These are phyloP conservation scores for Saturnispora halmiae DNA, from an alignment of 805 yeast genomes.

Conservation along the genomic window DNA sequence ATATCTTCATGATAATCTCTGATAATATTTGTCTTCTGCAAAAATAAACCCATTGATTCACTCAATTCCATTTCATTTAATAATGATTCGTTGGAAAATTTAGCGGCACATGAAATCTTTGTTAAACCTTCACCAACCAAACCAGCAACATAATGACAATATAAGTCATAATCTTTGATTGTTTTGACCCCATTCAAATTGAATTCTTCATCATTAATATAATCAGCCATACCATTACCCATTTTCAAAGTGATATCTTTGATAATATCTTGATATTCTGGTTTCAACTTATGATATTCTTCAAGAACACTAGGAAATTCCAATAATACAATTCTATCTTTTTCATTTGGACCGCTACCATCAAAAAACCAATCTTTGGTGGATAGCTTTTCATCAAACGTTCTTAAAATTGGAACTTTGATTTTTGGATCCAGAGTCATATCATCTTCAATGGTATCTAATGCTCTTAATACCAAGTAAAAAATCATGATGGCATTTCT, in stretches of 20 bases:
- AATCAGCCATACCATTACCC: conserved; percentile 99
- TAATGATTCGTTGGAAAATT: conserved; percentile 50
- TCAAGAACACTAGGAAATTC: conserved; percentile 61
- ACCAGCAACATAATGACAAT: conserved; percentile 97
- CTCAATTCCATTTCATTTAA: conserved; percentile 49
- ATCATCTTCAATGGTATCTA: conserved; percentile 95
- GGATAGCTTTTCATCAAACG: conserved; percentile 55
- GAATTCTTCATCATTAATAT: conserved; percentile 67
- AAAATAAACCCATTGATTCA: conserved; percentile 87
- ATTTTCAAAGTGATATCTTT: conserved; percentile 69
- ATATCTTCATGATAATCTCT: conserved; percentile 92
- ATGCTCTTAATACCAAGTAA: conserved; percentile 77
- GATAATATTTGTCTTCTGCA: conserved; percentile 93
- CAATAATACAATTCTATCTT: conserved; percentile 72
- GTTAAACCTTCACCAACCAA: conserved; percentile 95
- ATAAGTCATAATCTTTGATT: conserved; percentile 72
- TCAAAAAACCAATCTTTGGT: conserved; percentile 72
- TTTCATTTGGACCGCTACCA: conserved; percentile 67
- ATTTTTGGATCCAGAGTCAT: conserved; percentile 67
- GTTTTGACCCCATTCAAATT: conserved; percentile 74
- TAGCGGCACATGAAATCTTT: conserved; percentile 65
- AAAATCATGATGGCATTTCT: conserved; percentile 75
- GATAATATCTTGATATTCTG: conserved; percentile 70
- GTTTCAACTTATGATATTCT: conserved; percentile 66
- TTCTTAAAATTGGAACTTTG: conserved; percentile 67